Base-by-base conservation (phyloP, 2,329 filamentous ascomycete genomes). In the Seiridium unicorne region DNA sequence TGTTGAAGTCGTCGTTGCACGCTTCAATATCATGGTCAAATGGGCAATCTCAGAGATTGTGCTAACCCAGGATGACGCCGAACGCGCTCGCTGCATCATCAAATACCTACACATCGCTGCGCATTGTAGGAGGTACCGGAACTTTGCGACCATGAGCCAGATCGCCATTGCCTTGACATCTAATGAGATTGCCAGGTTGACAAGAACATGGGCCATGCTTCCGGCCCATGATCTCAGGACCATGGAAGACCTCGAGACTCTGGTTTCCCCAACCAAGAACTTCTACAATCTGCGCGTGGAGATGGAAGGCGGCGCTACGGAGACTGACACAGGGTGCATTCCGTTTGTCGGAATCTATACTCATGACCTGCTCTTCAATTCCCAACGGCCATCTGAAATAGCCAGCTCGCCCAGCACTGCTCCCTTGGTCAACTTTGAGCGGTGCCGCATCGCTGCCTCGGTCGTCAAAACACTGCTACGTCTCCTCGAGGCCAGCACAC, bases 21-120 rank as follows among this genome's bases (percentile, higher is more conserved):
- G 91, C 54, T 95, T 95, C 79, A 95, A 95, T 73, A 85, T 95
- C 64, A 90, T 94, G 78, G 91, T 93, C 62, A 94, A 94, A 73
- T 95, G 91, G 91, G 89, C 87, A 35, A 84, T 93, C 35, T 94
- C 91, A 1, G 90, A 94, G 73, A 85, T 90, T 64, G 84, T 95
- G 7, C 81, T 95, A 53, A 95, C 90, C 0, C 84, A 89, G 64
- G 79, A 88, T 59, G 75, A 89, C 9, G 85, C 89, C 62, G 91
- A 95, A 74, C 84, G 91, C 57, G 90, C 90, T 31, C 81, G 88
- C 44, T 92, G 89, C 71, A 86, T 95, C 63, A 87, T 90, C 73
- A 94, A 95, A 74, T 89, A 84, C 71, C 91, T 95, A 61, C 91
- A 94, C 76, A 91, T 94, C 64, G 91, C 91, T 3, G 82, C 83